A percentile compares a stretch with the other conserved stretches of the same genome.
These are phyloP conservation scores for Brassica nigra DNA, from an alignment of 345 rosid genomes.

Conservation along the genomic window DNA sequence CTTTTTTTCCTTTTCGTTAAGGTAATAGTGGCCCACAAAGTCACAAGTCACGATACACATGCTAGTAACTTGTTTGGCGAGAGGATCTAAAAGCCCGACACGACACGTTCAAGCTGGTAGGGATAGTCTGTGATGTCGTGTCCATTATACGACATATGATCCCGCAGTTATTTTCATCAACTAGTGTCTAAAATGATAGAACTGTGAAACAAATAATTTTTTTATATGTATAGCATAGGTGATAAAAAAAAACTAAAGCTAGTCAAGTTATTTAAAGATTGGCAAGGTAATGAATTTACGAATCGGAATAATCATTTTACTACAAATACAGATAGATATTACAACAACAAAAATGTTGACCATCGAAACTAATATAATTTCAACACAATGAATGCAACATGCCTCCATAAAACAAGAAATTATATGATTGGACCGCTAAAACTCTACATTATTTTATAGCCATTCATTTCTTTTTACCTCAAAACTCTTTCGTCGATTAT, in stretches of 20 bases:
- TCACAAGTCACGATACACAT: background rate
- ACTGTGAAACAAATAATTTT: background rate
- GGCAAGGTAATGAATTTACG: background rate
- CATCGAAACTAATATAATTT: background rate
- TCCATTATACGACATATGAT: background rate
- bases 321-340: background rate
- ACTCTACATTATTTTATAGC: background rate
- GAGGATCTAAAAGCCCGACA: slow-evolving; percentile 5
- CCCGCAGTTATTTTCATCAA: background rate
- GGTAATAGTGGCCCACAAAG: slow-evolving; percentile 1
- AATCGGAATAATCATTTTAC: background rate
- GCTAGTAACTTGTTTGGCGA: slow-evolving; percentile 2
- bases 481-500: background rate
- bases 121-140: slow-evolving; percentile 1
- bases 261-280: background rate
- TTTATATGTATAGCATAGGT: background rate
- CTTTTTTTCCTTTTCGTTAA: background rate
- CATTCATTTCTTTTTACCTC: background rate
- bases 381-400: slow-evolving; percentile 3
- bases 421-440: slow-evolving; percentile 37
- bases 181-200: background rate
- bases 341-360: slow-evolving; percentile 14
- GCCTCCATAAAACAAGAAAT: slow-evolving; percentile 4
- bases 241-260: background rate
- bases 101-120: slow-evolving; percentile 19